Evolutionary conservation across 768 basidiomycete species (phyloP).

Genomic region (Phaeotremella skinneri): DNA sequence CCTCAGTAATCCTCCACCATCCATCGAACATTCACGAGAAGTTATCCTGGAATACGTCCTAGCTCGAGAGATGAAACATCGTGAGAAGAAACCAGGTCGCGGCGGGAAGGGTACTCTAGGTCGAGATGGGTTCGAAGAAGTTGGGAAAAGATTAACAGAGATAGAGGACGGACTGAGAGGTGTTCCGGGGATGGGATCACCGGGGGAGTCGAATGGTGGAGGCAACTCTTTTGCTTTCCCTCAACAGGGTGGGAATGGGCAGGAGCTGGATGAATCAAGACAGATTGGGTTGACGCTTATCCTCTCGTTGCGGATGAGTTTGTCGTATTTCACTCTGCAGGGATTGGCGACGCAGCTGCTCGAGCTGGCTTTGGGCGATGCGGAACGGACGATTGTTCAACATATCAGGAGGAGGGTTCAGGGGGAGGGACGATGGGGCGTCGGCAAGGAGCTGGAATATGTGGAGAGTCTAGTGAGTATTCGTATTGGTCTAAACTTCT

Average conservation of each 20-base stretch:
- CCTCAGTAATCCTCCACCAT: constrained; percentile 37
- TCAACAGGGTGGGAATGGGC: constrained; percentile 1
- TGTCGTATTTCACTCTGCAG: constrained; percentile 44
- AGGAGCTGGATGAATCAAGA: constrained; percentile 24
- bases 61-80: constrained; percentile 34
- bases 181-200: constrained; percentile 2
- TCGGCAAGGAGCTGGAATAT: constrained; percentile 43
- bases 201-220: not conserved
- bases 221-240: constrained; percentile 21
- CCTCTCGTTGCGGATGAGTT: constrained; percentile 42
- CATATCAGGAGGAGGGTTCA: constrained; percentile 40
- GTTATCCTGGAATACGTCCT: constrained; percentile 48
- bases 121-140: constrained; percentile 41
- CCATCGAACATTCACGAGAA: constrained; percentile 45
- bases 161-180: constrained; percentile 36
- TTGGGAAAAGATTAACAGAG: constrained; percentile 34
- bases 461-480: constrained; percentile 40
- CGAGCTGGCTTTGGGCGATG: constrained; percentile 33
- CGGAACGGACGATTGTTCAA: constrained; percentile 43
- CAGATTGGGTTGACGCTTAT: constrained; percentile 39
- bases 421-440: constrained; percentile 44
- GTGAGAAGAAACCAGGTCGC: constrained; percentile 38
- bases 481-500: not conserved
- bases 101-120: constrained; percentile 49
- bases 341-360: constrained; percentile 40